Percentiles rank a stretch among this genome's conserved stretches.
Conservation (phyloP, 2,329 filamentous ascomycete species). For the Aspergillus proliferans region DNA sequence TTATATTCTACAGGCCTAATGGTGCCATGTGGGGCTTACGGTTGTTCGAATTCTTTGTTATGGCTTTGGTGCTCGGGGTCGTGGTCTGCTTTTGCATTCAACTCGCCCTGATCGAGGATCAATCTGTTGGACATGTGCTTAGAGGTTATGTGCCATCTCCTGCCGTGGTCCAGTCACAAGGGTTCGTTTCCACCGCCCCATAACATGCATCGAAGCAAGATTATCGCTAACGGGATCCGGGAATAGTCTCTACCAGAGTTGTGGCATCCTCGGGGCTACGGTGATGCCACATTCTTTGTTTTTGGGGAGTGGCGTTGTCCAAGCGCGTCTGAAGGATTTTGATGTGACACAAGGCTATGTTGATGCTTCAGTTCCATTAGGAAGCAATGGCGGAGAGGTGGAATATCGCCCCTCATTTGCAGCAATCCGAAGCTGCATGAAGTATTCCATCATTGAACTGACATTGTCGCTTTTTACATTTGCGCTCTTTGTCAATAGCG, state of each 20-base stretch:
- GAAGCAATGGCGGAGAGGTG: conserved; percentile 42
- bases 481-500: conserved; percentile 75
- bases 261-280: conserved; percentile 48
- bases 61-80: conserved; percentile 49
- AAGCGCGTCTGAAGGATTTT: conserved; percentile 47
- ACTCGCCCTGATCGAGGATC: conserved; percentile 46
- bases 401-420: conserved; percentile 65
- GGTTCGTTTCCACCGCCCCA: conserved; percentile 28
- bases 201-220: neutral
- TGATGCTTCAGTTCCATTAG: conserved; percentile 20
- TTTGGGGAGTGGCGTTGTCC: conserved; percentile 51
- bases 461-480: conserved; percentile 71
- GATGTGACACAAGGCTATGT: conserved; percentile 38
- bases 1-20: conserved; percentile 51
- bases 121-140: conserved; percentile 49
- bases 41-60: conserved; percentile 51
- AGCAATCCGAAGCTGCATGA: conserved; percentile 69
- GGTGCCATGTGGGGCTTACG: conserved; percentile 48
- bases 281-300: conserved; percentile 58
- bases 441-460: conserved; percentile 66
- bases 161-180: conserved; percentile 46
- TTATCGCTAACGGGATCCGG: conserved; percentile 5
- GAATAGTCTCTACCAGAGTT: conserved; percentile 47
- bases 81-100: conserved; percentile 54
- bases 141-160: conserved; percentile 50